These are phyloP conservation scores for Rosellinia necatrix DNA, from an alignment of 2,329 filamentous ascomycete species.

Conservation along the genomic window DNA sequence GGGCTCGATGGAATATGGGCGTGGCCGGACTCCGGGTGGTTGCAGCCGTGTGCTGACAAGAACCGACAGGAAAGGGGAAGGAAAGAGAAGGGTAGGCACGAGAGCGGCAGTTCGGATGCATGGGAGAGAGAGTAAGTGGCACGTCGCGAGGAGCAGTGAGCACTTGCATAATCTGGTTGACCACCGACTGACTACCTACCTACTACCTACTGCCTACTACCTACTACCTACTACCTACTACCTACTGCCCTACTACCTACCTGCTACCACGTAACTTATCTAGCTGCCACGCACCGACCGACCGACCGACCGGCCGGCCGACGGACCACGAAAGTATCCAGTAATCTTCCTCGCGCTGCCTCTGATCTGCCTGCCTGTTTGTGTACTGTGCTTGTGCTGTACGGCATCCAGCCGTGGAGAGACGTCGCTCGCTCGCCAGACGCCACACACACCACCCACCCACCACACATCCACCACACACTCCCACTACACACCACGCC, in stretches of 20 bases:
- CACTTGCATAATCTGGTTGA: constrained; percentile 13
- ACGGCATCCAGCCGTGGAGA: too few relatives aligned
- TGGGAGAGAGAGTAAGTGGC: constrained; percentile 9
- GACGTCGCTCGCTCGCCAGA: not conserved
- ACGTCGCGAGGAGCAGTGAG: constrained; percentile 17
- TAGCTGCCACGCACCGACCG: not conserved
- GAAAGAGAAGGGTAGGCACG: constrained; percentile 4
- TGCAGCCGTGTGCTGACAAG: constrained; percentile 21
- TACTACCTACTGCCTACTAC: not conserved
- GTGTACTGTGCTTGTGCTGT: too few relatives aligned
- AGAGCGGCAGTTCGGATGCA: constrained; percentile 22
- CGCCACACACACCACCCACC: constrained; percentile 13
- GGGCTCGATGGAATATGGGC: not conserved
- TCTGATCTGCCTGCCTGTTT: too few relatives aligned
- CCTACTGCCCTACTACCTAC: not conserved
- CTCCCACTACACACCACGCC: too few relatives aligned
- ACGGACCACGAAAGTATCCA: too few relatives aligned
- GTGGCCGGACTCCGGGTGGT: constrained; percentile 14
- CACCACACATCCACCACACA: too few relatives aligned
- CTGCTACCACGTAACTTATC: not conserved
- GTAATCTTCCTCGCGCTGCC: too few relatives aligned
- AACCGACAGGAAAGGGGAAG: constrained; percentile 5
- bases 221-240: not conserved
- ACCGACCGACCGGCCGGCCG: constrained; percentile 3
- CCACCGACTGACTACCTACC: not conserved